Percentiles rank a stretch among this genome's conserved stretches.
Evolutionary conservation across 495 filamentous ascomycete genomes (phyloP).

Genomic region (Trichoderma virens): DNA sequence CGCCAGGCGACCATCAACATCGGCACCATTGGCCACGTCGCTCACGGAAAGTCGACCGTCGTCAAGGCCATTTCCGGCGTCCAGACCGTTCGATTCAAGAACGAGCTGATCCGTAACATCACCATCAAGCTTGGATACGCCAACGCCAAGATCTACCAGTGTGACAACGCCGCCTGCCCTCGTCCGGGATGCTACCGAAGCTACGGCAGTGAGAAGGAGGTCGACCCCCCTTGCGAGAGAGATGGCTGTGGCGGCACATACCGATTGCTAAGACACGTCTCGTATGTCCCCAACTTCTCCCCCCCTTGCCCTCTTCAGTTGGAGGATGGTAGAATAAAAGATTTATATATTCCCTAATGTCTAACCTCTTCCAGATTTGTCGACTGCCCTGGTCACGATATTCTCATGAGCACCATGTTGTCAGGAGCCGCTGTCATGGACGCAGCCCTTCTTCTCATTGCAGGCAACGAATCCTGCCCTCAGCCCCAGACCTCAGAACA

Average conservation of each 20-base stretch:
- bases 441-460: slow-evolving; percentile 89
- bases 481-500: slow-evolving; percentile 99
- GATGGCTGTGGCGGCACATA: slow-evolving; percentile 84
- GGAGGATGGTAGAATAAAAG: not conserved
- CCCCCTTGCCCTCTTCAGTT: not conserved
- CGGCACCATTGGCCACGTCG: slow-evolving; percentile 96
- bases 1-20: slow-evolving; percentile 99
- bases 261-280: slow-evolving; percentile 76
- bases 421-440: slow-evolving; percentile 99
- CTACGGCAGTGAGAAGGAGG: slow-evolving; percentile 96
- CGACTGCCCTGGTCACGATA: slow-evolving; percentile 98
- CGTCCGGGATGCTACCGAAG: slow-evolving; percentile 92
- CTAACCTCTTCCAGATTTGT: slow-evolving; percentile 59
- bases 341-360: not conserved
- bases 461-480: slow-evolving; percentile 96
- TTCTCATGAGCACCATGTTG: slow-evolving; percentile 99
- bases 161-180: slow-evolving; percentile 83
- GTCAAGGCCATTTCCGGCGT: slow-evolving; percentile 99
- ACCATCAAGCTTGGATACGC: slow-evolving; percentile 99
- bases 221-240: slow-evolving; percentile 90
- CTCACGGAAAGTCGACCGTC: slow-evolving; percentile 96
- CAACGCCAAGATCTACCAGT: slow-evolving; percentile 99
- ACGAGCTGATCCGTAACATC: slow-evolving; percentile 96
- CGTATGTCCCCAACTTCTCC: slow-evolving; percentile 43
- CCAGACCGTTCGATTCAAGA: slow-evolving; percentile 98